Evolutionary conservation across 305 asterid species (phyloP).

Genomic region (Vinca major): DNA sequence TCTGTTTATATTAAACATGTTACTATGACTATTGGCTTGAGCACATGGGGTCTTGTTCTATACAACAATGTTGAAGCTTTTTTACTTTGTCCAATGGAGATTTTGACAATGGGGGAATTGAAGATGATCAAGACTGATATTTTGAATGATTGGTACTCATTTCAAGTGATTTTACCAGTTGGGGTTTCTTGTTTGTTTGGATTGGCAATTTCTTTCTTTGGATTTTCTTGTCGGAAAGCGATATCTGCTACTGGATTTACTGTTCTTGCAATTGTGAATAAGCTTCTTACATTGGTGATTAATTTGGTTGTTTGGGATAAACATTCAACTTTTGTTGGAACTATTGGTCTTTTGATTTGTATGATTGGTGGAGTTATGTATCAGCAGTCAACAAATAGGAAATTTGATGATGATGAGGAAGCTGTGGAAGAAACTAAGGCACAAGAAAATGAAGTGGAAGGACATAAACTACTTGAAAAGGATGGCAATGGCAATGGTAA

Average conservation of each 20-base stretch:
- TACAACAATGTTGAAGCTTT: conserved; percentile 81
- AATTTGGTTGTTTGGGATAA: conserved; percentile 74
- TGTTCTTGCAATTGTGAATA: conserved; percentile 77
- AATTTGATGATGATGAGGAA: conserved; percentile 31
- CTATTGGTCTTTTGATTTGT: conserved; percentile 66
- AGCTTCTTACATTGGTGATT: conserved; percentile 66
- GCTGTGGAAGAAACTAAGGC: conserved; percentile 23
- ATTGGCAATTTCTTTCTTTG: conserved; percentile 68
- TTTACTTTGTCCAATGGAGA: conserved; percentile 61
- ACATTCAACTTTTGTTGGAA: conserved; percentile 65
- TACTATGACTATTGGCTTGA: conserved; percentile 75
- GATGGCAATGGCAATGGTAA: conserved; percentile 13
- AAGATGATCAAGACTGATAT: conserved; percentile 56
- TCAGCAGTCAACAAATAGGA: conserved; percentile 54
- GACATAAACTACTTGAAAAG: conserved; percentile 54
- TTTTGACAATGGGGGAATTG: conserved; percentile 71
- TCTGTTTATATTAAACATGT: conserved; percentile 88
- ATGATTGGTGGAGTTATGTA: conserved; percentile 74
- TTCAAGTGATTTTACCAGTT: conserved; percentile 58
- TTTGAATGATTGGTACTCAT: conserved; percentile 58
- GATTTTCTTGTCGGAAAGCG: conserved; percentile 71
- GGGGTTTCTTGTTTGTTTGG: conserved; percentile 68
- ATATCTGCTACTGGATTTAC: conserved; percentile 87
- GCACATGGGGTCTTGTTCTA: conserved; percentile 72
- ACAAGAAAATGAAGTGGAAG: conserved; percentile 44